Conservation (phyloP, 2,329 filamentous ascomycete species). For the Hypoxylon sp. region DNA sequence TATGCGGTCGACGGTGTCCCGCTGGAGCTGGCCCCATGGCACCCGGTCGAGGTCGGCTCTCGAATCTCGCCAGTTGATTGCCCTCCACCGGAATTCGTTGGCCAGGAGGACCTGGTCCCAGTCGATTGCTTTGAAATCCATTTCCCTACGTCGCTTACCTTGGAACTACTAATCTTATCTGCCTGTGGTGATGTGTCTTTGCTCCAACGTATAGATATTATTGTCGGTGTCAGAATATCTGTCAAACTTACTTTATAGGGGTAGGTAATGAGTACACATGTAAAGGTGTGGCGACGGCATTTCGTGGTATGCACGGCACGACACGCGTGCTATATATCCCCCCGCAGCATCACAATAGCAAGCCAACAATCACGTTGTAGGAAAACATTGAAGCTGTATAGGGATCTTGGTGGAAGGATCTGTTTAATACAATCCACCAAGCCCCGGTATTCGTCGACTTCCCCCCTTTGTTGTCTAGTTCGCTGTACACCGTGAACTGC, state of each 20-base stretch:
- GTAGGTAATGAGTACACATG: background rate
- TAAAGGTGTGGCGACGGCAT: background rate
- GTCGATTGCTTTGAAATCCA: background rate
- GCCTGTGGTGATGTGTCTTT: background rate
- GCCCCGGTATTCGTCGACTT: background rate
- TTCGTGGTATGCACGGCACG: background rate
- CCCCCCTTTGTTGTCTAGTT: background rate
- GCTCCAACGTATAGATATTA: background rate
- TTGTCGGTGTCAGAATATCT: background rate
- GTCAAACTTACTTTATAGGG: too few species aligned
- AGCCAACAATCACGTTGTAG: background rate
- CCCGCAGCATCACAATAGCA: background rate
- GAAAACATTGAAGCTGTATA: background rate
- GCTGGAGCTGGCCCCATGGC: conserved; percentile 9
- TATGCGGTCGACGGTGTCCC: background rate
- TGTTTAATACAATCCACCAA: background rate
- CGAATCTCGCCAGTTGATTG: conserved; percentile 2
- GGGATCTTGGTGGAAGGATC: background rate
- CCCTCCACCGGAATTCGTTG: background rate
- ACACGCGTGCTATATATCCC: background rate
- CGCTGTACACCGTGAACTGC: too few species aligned
- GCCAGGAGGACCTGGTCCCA: conserved; percentile 5
- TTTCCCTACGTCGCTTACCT: background rate
- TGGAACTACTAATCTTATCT: background rate
- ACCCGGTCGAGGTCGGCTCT: background rate